A percentile compares a stretch with the other conserved stretches of the same genome.
Conservation (phyloP, 805 yeast genomes). For the Wickerhamiella qilinensis region DNA sequence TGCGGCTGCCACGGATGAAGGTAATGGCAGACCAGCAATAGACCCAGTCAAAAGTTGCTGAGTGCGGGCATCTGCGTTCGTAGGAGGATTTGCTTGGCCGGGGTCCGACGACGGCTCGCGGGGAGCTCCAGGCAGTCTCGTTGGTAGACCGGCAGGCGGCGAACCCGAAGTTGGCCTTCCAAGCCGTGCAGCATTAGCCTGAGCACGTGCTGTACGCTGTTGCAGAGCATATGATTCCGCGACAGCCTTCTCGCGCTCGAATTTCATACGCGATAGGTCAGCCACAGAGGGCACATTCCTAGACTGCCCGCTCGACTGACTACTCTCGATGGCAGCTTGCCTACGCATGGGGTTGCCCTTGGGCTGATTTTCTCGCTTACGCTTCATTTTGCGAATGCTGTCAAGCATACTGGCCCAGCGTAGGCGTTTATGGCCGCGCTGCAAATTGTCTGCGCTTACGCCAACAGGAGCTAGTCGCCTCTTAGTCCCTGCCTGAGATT, state of each 20-base stretch:
- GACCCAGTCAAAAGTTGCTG: slow-evolving; percentile 6
- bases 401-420: slow-evolving; percentile 98
- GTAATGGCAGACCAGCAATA: slow-evolving; percentile 16
- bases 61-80: too few species aligned
- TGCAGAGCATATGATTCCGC: slow-evolving; percentile 36
- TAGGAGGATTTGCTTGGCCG: too few species aligned
- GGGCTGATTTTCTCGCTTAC: slow-evolving; percentile 68
- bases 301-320: slow-evolving; percentile 5
- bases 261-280: slow-evolving; percentile 68
- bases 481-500: slow-evolving; percentile 74
- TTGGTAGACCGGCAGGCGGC: too few species aligned
- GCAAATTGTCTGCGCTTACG: slow-evolving; percentile 83
- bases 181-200: slow-evolving; percentile 1
- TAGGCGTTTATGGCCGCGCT: slow-evolving; percentile 77
- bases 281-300: slow-evolving; percentile 56
- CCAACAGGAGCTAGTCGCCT: slow-evolving; percentile 84
- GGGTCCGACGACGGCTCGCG: too few species aligned
- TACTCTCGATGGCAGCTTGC: slow-evolving; percentile 23
- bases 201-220: slow-evolving; percentile 9
- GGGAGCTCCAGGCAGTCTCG: too few species aligned
- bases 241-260: slow-evolving; percentile 70
- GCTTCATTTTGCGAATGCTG: slow-evolving; percentile 78
- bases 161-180: too few species aligned
- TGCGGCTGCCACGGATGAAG: slow-evolving; percentile 16
- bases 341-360: slow-evolving; percentile 31